These are phyloP conservation scores for Phaeosphaeriaceae sp. DNA, from an alignment of 2,329 filamentous ascomycete genomes.

Conservation along the genomic window DNA sequence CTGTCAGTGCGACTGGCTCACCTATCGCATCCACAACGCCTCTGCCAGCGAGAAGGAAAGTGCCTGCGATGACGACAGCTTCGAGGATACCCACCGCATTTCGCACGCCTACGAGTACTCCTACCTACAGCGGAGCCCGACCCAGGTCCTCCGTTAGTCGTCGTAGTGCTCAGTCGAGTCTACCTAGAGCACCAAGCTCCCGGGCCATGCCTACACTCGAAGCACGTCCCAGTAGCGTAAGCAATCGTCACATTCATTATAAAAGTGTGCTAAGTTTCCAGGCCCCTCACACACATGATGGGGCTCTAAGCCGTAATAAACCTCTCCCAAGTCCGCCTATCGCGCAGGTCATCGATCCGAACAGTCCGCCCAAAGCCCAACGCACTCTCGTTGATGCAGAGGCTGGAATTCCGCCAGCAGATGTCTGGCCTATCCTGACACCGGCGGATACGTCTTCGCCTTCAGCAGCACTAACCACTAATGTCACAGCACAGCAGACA, in stretches of 20 bases:
- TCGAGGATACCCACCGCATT: constrained; percentile 20
- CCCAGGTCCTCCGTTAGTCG: not conserved
- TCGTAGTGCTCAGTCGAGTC: not conserved
- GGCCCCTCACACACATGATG: not conserved
- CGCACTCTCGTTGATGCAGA: constrained; percentile 51
- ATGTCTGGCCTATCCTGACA: constrained; percentile 36
- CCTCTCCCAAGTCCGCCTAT: constrained; percentile 50
- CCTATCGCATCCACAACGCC: constrained; percentile 11
- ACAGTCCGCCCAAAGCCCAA: constrained; percentile 45
- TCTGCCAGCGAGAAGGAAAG: not conserved
- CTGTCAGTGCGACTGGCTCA: constrained; percentile 17
- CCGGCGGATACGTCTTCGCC: constrained; percentile 25
- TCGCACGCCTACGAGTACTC: not conserved
- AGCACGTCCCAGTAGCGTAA: not conserved
- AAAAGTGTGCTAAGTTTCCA: not conserved
- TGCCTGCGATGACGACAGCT: not conserved
- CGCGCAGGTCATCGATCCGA: constrained; percentile 35
- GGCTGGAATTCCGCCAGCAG: constrained; percentile 36
- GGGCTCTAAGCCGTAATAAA: constrained; percentile 34
- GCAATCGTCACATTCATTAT: not conserved
- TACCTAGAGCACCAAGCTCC: not conserved
- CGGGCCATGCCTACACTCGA: not conserved
- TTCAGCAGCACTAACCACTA: not conserved
- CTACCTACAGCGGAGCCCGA: not conserved
- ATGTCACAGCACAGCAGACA: not conserved